Evolutionary conservation across 345 rosid genomes (phyloP).

Genomic region (Eutrema yunnanense): DNA sequence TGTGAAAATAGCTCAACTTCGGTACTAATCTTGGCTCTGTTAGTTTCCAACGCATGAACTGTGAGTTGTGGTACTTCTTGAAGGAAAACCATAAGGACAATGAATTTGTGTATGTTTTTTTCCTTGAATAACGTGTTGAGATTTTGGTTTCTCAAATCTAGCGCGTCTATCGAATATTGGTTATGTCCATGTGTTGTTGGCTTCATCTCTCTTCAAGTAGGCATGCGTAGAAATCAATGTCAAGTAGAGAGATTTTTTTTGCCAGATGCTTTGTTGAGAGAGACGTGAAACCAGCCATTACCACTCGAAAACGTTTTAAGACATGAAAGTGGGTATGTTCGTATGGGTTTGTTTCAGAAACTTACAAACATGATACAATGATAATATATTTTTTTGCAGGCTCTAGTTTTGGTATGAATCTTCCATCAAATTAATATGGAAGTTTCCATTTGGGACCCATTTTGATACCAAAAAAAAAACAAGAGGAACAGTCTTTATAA

Average conservation of each 20-base stretch:
- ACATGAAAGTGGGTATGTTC: constrained; percentile 12
- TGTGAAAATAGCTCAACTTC: not conserved
- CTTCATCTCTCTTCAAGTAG: constrained; percentile 16
- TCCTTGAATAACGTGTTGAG: not conserved
- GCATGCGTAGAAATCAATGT: not conserved
- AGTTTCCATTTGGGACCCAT: constrained; percentile 21
- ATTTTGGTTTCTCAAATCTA: not conserved
- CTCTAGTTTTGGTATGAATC: constrained; percentile 7
- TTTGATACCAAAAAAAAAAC: constrained; percentile 18
- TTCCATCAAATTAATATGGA: not conserved
- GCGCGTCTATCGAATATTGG: not conserved
- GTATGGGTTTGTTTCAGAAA: constrained; percentile 9
- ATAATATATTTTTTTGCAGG: constrained; percentile 12
- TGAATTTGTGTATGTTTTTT: not conserved
- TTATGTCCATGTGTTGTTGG: not conserved
- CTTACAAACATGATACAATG: constrained; percentile 13
- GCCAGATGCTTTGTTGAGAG: not conserved
- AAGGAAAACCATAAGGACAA: not conserved
- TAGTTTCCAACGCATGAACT: not conserved
- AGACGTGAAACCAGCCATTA: constrained; percentile 23
- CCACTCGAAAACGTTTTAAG: constrained; percentile 7
- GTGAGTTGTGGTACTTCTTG: not conserved
- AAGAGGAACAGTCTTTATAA: constrained; percentile 17
- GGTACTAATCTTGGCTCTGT: not conserved
- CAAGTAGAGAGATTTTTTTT: not conserved